phyloP scores from a whole-genome alignment of 2,329 filamentous ascomycete species.

The Thermothelomyces thermophilus region DNA sequence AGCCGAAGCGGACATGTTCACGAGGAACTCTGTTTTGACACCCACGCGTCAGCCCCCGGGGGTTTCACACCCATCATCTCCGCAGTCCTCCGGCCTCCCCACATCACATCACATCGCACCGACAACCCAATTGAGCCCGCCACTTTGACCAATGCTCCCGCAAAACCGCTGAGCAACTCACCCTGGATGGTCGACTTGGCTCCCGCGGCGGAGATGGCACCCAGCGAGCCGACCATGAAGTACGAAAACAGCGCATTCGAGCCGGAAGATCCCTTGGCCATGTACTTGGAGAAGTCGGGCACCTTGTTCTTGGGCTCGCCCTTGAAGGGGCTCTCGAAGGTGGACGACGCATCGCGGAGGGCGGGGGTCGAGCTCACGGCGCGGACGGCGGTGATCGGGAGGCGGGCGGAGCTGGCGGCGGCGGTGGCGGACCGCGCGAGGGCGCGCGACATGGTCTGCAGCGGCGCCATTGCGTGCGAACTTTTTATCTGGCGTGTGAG shows the following conservation, averaged over 20 bases:
- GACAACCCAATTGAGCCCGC: constrained; percentile 10
- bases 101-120: neutral
- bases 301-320: constrained; percentile 58
- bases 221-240: constrained; percentile 97
- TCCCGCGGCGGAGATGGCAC: constrained; percentile 82
- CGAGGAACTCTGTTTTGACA: constrained; percentile 74
- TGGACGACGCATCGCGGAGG: constrained; percentile 37
- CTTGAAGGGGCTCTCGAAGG: constrained; percentile 59
- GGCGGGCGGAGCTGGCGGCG: constrained; percentile 23
- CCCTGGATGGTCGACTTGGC: constrained; percentile 98
- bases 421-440: constrained; percentile 51
- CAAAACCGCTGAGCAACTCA: constrained; percentile 46
- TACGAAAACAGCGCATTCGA: constrained; percentile 88
- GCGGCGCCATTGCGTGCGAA: constrained; percentile 64
- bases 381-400: constrained; percentile 42
- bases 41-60: constrained; percentile 20
- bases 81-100: too few species aligned
- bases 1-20: constrained; percentile 99
- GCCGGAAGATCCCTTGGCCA: constrained; percentile 59
- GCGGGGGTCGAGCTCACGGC: constrained; percentile 51
- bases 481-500: neutral
- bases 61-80: neutral
- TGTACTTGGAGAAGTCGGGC: constrained; percentile 85
- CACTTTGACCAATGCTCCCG: constrained; percentile 8
- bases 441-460: constrained; percentile 61